Conservation (phyloP, 2,329 filamentous ascomycete genomes). For the Fusarium oxysporum region DNA sequence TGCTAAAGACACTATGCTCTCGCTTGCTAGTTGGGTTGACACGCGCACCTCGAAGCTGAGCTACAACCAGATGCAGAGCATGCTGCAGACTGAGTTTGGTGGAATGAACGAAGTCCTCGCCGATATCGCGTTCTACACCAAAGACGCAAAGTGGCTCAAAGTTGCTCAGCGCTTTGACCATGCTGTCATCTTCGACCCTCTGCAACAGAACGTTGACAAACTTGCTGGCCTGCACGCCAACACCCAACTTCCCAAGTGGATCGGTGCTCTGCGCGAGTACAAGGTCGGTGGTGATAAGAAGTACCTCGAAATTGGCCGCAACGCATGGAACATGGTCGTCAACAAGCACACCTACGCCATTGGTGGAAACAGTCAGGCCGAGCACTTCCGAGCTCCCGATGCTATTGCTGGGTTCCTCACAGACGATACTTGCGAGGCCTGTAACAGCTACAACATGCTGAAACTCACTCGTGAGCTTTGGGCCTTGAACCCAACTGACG, state of each 20-base stretch:
- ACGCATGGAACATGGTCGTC: constrained; percentile 62
- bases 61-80: constrained; percentile 58
- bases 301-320: constrained; percentile 61
- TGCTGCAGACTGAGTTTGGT: constrained; percentile 63
- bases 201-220: constrained; percentile 58
- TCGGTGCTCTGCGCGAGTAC: constrained; percentile 61
- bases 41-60: constrained; percentile 56
- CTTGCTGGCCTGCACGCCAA: constrained; percentile 64
- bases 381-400: constrained; percentile 62
- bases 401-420: constrained; percentile 58
- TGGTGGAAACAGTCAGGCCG: constrained; percentile 64
- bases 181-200: constrained; percentile 58
- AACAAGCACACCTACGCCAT: constrained; percentile 63
- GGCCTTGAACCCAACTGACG: constrained; percentile 54
- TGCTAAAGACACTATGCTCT: constrained; percentile 57
- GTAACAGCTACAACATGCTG: constrained; percentile 69
- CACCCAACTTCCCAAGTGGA: constrained; percentile 66
- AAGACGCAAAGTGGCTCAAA: constrained; percentile 58
- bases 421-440: constrained; percentile 62
- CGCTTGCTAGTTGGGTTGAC: constrained; percentile 62
- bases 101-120: constrained; percentile 66
- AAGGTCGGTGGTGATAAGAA: constrained; percentile 58
- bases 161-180: constrained; percentile 64
- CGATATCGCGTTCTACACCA: constrained; percentile 60
- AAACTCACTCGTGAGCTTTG: constrained; percentile 65